These are phyloP conservation scores for Calendula officinalis DNA, from an alignment of 129 eudicot genomes.

Conservation along the genomic window DNA sequence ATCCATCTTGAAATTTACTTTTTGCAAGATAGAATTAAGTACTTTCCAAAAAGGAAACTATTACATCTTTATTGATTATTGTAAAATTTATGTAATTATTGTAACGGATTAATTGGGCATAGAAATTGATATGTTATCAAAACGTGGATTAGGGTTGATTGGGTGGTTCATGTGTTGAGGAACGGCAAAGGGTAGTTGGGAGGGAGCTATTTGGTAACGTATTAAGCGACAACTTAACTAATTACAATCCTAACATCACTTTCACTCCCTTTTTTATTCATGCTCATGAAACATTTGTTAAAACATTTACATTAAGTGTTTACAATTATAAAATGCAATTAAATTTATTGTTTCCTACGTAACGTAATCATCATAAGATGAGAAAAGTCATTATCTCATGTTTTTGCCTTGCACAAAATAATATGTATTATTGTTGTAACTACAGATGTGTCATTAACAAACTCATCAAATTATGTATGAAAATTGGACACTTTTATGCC, in stretches of 20 bases:
- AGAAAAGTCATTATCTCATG: no score
- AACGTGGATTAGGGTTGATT: background rate
- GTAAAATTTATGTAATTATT: background rate
- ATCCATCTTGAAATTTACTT: no score
- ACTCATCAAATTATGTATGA: no score
- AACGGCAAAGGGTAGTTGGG: slow-evolving; percentile 28
- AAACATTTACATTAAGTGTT: background rate
- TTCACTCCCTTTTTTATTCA: slow-evolving; percentile 31
- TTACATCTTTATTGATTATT: background rate
- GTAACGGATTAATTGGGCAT: background rate
- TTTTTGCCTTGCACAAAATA: no score
- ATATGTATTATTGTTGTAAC: no score
- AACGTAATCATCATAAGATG: background rate
- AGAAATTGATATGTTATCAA: background rate
- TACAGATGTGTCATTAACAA: no score
- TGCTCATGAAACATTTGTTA: background rate
- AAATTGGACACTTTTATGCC: no score
- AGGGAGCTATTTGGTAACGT: slow-evolving; percentile 32
- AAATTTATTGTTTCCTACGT: background rate
- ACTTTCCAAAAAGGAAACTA: no score
- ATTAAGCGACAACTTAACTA: slow-evolving; percentile 52
- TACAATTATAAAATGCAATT: background rate
- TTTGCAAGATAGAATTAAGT: no score
- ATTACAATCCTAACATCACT: slow-evolving; percentile 65
- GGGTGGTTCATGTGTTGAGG: slow-evolving; percentile 27